Evolutionary conservation across 805 yeast species (phyloP), one percentile per base, ranked within the genome.

Genomic region (Barnettozyma vustinii): DNA sequence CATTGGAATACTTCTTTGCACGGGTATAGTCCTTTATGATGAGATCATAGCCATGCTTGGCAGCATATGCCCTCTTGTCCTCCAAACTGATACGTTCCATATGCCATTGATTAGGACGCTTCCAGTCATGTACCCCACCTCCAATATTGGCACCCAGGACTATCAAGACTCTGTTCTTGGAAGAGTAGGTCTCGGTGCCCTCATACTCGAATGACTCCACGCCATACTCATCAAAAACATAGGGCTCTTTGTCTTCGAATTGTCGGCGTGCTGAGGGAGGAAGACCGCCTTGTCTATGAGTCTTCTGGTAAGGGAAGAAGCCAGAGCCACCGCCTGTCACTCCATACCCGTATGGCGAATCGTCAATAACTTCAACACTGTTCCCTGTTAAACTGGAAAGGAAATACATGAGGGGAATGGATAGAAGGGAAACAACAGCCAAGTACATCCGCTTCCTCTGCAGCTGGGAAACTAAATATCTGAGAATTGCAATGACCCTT

Each of bases 61-160:
- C 67, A n/a, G 79, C 72, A 50, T 75, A 76, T 44, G 68, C 69
- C 57, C 68, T 73, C 56, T 76, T 76, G 61, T 76, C 75, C 35
- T 74, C 58, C 25, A 75, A 68, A 3, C 77, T 71, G 2, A 74
- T 65, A 33, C 77, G 67, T 58, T 76, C 81, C 55, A 74, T 71
- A 9, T 75, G 65, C 76, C 76, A 71, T 47, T 63, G 64, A 48
- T 69, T 68, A 33, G 70, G 65, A 5, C 70, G 63, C 49, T 69
- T 71, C 61, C 72, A 65, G 45, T 61, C 63, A 43, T 66, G 64
- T 19, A 71, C 71, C 42, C 75, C 75, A 21, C 72, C 69, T 50
- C 70, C 72, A 8, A 62, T 46, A n/a, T 70, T 67, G 23, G 69
- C 72, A n/a, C 73, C 74, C 33, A 71, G 49, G 5, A 71, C 53